These are phyloP conservation scores for Polyplosphaeria fusca DNA, from an alignment of 495 filamentous ascomycete genomes.

Conservation along the genomic window DNA sequence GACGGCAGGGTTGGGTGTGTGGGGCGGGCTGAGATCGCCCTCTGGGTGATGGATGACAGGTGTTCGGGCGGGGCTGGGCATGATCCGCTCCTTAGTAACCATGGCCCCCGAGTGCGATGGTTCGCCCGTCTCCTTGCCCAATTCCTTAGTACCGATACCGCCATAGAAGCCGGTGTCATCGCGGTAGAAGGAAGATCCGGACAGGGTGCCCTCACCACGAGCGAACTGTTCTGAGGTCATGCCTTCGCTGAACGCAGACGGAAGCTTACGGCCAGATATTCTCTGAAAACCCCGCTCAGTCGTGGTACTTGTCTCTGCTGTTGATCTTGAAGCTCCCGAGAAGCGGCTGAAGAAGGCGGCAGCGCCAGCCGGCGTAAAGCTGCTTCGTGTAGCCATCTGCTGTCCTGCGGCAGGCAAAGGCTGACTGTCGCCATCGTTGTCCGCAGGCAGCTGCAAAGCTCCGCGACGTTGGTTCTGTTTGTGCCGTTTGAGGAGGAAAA, in stretches of 20 bases:
- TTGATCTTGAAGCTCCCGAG: constrained; percentile 24
- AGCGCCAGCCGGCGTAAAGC: constrained; percentile 15
- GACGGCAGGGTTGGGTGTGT: constrained; percentile 10
- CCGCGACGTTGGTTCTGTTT: constrained; percentile 21
- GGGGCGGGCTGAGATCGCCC: constrained; percentile 21
- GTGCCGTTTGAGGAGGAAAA: constrained; percentile 28
- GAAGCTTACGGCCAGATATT: constrained; percentile 34
- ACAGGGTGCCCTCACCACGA: constrained; percentile 35
- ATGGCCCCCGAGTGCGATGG: constrained; percentile 37
- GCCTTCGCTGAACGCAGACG: constrained; percentile 34
- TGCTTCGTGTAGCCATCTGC: constrained; percentile 18
- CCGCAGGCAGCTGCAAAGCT: constrained; percentile 5
- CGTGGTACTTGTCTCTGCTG: constrained; percentile 21
- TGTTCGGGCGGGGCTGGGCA: constrained; percentile 51
- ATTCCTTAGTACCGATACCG: constrained; percentile 26
- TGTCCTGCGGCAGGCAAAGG: constrained; percentile 21
- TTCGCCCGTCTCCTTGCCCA: constrained; percentile 19
- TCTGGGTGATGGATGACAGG: constrained; percentile 46
- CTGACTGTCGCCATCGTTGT: constrained; percentile 15
- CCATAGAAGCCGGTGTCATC: constrained; percentile 45
- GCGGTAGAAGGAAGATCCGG: constrained; percentile 44
- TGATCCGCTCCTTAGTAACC: constrained; percentile 38
- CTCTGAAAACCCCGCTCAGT: constrained; percentile 29
- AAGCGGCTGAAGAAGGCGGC: constrained; percentile 31
- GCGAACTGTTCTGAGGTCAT: constrained; percentile 34